Base-by-base conservation (phyloP, 192 early-diverging fungal genomes). In the Coemansia nantahalensis region DNA sequence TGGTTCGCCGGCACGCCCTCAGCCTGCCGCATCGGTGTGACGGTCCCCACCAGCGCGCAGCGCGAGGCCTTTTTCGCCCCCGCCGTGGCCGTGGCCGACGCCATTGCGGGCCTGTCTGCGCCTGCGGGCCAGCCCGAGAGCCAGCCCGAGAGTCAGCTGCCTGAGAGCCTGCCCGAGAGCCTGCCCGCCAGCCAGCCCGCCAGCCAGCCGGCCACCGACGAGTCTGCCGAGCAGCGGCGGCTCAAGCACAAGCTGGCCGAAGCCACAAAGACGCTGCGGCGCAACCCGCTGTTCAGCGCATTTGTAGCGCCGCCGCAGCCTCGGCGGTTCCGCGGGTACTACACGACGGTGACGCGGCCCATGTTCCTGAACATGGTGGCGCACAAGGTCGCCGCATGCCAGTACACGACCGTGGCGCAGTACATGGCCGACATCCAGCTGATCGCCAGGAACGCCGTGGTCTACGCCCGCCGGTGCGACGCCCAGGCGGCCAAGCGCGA, bases 361-460 rank as follows among this genome's bases (percentile, higher is more conserved):
- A 79, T 84, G 82, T 78, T 81, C 55, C 43, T 86, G 26, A 42
- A 56, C 4, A 80, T 59, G 16, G 56, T 84, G 9, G 61, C 40
- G 32, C 32, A 36, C n/a, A 73, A 76, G 22, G 64, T 81, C 12
- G 72, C 78, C 24, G 52, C 56, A 17, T 38, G 52, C 31, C 34
- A 75, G 21, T 82, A 82, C 52, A 13, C 52, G 8, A 41, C 43
- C 6, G 51, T 57, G 18, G 52, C 28, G 5, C 65, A 67, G 22
- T 82, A 65, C 34, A 39, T 78, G 5, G 51, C 50, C 2, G 80
- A 82, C 31, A 59, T 82, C n/a, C 56, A 55, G 13, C 39, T 59
- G n/a, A 61, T 78, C 15, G 59, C 54, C 12, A 21, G 51, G n/a
- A 66, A 67, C 23, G 54, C 54, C 11, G 43, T 66, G 32, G 43